Base-by-base conservation (phyloP, 2,329 filamentous ascomycete species). In the Colletotrichum aenigma region DNA sequence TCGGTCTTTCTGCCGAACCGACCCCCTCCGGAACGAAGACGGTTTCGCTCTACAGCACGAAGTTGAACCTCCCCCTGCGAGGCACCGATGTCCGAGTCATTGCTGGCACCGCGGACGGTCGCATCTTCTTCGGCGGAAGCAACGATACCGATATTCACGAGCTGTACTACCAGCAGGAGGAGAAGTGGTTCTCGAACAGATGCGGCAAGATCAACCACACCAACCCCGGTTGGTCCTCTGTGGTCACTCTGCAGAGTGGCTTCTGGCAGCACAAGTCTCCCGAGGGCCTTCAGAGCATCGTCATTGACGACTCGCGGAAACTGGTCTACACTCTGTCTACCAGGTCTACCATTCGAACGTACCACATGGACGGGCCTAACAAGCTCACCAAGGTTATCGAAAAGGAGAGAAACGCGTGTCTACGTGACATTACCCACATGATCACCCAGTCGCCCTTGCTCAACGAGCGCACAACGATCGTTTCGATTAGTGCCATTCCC, bases 81-180 rank as follows among this genome's bases (percentile, higher is more conserved):
- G 95, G 95, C 10, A 89, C 94, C 72, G 93, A 95, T 79, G 93
- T 98, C 52, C 92, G 92, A 71, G 89, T 94, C 61, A 96, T 99
- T 79, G 93, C 93, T 26, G 95, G 94, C 18, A 97, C 96, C 4
- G 92, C 93, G 24, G 94, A 92, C 26, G 97, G 97, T 10, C 94
- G 97, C 76, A 97, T 99, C 78, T 99, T 99, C 88, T 98, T 98
- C 81, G 93, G 94, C 56, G 95, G 96, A 48, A 91, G 90, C 66
- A 90, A 89, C 66, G 95, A 96, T 78, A 95, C 95, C 78, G 96
- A 98, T 80, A 92, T 99, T 64, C 95, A 97, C 83, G 97, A 99
- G 85, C 91, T 99, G 70, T 96, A 94, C 79, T 99, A 99, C 83
- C 96, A 98, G 85, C 96, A 98, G 81, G 96, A 98, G 84, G 97